Percentiles rank a stretch among this genome's conserved stretches.
Conservation (phyloP, 805 yeast species). For the Wickerhamiella azyma region DNA sequence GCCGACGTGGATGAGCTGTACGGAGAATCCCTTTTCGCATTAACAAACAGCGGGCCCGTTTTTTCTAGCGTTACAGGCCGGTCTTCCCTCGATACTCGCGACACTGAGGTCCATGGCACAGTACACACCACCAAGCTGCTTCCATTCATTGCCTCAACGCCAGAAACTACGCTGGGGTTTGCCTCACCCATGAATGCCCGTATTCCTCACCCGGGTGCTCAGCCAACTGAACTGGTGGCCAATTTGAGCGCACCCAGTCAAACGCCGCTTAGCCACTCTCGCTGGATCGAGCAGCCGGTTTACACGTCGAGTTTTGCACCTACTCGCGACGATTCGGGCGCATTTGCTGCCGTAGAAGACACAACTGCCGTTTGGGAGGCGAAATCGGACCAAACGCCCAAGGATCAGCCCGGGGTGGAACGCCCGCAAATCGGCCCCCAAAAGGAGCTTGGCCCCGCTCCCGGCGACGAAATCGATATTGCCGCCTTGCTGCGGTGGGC, state of each 20-base stretch:
- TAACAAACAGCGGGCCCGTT: constrained; percentile 57
- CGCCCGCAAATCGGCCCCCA: constrained; percentile 2
- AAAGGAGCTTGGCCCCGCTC: constrained; percentile 1
- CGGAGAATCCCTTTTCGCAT: constrained; percentile 59
- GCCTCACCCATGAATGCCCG: constrained; percentile 34
- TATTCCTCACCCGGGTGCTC: constrained; percentile 37
- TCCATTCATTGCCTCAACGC: constrained; percentile 34
- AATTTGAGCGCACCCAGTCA: constrained; percentile 26
- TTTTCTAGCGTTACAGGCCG: constrained; percentile 61
- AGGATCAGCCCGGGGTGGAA: neutral
- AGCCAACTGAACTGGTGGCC: constrained; percentile 39
- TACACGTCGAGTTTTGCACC: constrained; percentile 51
- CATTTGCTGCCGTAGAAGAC: constrained; percentile 20
- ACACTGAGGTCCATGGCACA: constrained; percentile 51
- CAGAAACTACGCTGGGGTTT: constrained; percentile 27
- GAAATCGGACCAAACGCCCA: neutral
- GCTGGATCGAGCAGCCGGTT: constrained; percentile 45
- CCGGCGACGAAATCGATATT: constrained; percentile 13
- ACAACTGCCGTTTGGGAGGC: constrained; percentile 15
- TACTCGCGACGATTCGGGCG: constrained; percentile 41
- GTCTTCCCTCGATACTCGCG: constrained; percentile 65
- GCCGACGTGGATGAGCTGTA: constrained; percentile 70
- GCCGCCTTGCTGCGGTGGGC: constrained; percentile 36
- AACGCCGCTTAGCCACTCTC: constrained; percentile 43
- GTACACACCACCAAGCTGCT: constrained; percentile 54